Evolutionary conservation across 1,139 yeast genomes (phyloP).

Genomic region (Fermentozyma sake): DNA sequence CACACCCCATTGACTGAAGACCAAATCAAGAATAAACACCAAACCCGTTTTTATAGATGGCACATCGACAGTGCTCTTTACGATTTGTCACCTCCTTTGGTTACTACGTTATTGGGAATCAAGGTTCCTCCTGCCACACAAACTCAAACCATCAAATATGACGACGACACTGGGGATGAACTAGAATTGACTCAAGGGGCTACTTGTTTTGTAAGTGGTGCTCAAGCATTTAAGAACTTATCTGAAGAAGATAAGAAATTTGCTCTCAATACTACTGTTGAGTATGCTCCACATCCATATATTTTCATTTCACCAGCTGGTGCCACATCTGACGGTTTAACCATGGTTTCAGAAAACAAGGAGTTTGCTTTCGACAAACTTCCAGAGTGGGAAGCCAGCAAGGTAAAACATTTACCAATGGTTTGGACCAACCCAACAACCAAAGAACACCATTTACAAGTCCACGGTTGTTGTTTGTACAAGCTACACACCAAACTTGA

Average conservation of each 20-base stretch:
- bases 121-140: constrained; percentile 62
- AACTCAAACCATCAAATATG: constrained; percentile 50
- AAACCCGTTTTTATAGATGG: constrained; percentile 87
- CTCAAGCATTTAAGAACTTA: constrained; percentile 63
- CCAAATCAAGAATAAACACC: constrained; percentile 53
- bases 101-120: constrained; percentile 77
- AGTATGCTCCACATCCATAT: constrained; percentile 89
- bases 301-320: constrained; percentile 75
- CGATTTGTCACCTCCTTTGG: constrained; percentile 79
- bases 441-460: constrained; percentile 74
- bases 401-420: constrained; percentile 72
- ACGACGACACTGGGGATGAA: constrained; percentile 60
- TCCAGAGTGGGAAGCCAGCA: constrained; percentile 77
- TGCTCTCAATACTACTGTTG: constrained; percentile 72
- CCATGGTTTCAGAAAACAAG: constrained; percentile 77
- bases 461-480: constrained; percentile 81
- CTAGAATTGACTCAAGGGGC: constrained; percentile 76
- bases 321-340: constrained; percentile 80
- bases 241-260: constrained; percentile 66
- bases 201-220: constrained; percentile 82
- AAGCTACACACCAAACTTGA: constrained; percentile 53
- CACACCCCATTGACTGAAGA: constrained; percentile 56
- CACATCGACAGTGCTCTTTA: constrained; percentile 88
- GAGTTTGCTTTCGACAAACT: constrained; percentile 62
- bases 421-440: constrained; percentile 94